A percentile compares a stretch with the other conserved stretches of the same genome.
Evolutionary conservation across 2,329 filamentous ascomycete species (phyloP).

Genomic region (Setomelanomma holmii): DNA sequence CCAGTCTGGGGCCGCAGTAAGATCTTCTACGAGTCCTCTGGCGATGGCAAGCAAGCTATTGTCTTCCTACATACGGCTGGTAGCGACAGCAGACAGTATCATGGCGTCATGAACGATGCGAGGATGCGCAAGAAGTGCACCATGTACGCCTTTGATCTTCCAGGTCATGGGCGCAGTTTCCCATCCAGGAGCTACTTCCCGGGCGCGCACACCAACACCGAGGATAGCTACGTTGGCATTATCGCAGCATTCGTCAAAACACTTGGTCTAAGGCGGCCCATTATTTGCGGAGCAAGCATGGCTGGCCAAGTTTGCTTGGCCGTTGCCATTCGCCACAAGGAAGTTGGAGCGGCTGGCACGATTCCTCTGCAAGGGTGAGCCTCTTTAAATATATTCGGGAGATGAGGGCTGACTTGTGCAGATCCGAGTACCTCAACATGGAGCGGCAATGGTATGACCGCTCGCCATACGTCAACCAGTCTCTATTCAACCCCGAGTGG

Average conservation of each 20-base stretch:
- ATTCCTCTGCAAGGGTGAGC: slow-evolving; percentile 56
- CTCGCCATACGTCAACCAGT: slow-evolving; percentile 57
- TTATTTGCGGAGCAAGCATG: slow-evolving; percentile 60
- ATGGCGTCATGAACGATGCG: slow-evolving; percentile 60
- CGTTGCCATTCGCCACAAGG: slow-evolving; percentile 55
- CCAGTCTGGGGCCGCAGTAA: slow-evolving; percentile 59
- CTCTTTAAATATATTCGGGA: slow-evolving; percentile 14
- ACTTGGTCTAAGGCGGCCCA: slow-evolving; percentile 54
- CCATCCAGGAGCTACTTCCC: slow-evolving; percentile 52
- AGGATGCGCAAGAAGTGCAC: slow-evolving; percentile 56
- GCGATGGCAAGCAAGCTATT: slow-evolving; percentile 56
- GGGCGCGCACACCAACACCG: slow-evolving; percentile 57
- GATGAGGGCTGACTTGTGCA: slow-evolving; percentile 23
- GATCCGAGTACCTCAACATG: slow-evolving; percentile 52
- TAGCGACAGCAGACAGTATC: slow-evolving; percentile 58
- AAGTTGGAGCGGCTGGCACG: slow-evolving; percentile 55
- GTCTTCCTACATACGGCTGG: slow-evolving; percentile 57
- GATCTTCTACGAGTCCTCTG: slow-evolving; percentile 58
- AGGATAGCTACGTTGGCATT: slow-evolving; percentile 56
- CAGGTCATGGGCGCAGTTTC: slow-evolving; percentile 58
- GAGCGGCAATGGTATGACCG: slow-evolving; percentile 55
- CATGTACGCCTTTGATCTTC: slow-evolving; percentile 60
- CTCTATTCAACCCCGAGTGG: slow-evolving; percentile 58
- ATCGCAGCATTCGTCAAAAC: slow-evolving; percentile 55
- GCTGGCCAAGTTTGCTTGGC: slow-evolving; percentile 58